A percentile compares a stretch with the other conserved stretches of the same genome.
Evolutionary conservation across 2,329 filamentous ascomycete species (phyloP).

Genomic region (Aspergillus terreus): DNA sequence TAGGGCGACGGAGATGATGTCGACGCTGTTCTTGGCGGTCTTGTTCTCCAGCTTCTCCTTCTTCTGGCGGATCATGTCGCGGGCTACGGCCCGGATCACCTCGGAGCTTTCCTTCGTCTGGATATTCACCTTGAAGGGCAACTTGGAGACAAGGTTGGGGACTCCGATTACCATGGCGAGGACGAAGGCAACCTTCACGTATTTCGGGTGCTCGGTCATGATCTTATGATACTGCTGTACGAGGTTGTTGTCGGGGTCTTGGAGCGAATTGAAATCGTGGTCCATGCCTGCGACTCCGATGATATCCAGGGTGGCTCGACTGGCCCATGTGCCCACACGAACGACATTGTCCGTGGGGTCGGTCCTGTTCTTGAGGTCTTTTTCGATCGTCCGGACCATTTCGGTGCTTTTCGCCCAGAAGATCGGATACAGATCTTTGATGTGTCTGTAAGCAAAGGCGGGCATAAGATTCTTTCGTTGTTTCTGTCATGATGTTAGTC

Average conservation of each 20-base stretch:
- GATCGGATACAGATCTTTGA: slow-evolving; percentile 77
- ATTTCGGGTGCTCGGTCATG: slow-evolving; percentile 13
- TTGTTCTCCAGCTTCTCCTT: slow-evolving; percentile 48
- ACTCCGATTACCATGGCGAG: slow-evolving; percentile 60
- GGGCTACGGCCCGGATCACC: slow-evolving; percentile 63
- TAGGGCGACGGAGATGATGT: slow-evolving; percentile 79
- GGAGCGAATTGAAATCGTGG: slow-evolving; percentile 64
- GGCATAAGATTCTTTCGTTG: slow-evolving; percentile 77
- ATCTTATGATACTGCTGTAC: slow-evolving; percentile 36
- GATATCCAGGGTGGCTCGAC: slow-evolving; percentile 68
- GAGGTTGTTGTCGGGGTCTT: slow-evolving; percentile 58
- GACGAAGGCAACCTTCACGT: slow-evolving; percentile 50
- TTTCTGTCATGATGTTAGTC: slow-evolving; percentile 20
- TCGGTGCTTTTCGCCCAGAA: slow-evolving; percentile 79
- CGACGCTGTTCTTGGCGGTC: slow-evolving; percentile 45
- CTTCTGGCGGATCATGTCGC: slow-evolving; percentile 68
- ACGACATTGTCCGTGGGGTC: slow-evolving; percentile 42
- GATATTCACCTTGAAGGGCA: slow-evolving; percentile 71
- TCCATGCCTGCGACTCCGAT: slow-evolving; percentile 71
- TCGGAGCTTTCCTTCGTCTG: slow-evolving; percentile 55
- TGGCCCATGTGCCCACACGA: slow-evolving; percentile 61
- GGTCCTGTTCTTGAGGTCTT: slow-evolving; percentile 38
- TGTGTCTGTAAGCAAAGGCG: slow-evolving; percentile 78
- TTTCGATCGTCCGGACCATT: slow-evolving; percentile 59
- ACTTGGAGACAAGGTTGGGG: slow-evolving; percentile 53